Evolutionary conservation across 305 asterid genomes (phyloP), one percentile per base, ranked within the genome.

Genomic region (Striga hermonthica): DNA sequence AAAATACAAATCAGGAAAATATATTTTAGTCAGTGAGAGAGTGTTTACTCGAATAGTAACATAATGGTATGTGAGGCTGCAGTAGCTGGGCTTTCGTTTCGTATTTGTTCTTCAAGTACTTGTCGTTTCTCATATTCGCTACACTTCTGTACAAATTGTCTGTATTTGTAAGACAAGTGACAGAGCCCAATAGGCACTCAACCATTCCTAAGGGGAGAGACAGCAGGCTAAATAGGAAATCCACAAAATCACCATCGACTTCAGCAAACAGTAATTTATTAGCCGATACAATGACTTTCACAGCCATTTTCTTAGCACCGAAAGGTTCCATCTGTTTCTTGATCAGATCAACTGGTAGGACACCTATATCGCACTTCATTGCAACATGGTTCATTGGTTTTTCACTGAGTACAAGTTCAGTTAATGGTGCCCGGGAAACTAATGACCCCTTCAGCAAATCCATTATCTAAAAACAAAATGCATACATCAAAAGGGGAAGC

Each of bases 361-460:
- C 1, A 9, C 4, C 53, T 4, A 4, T 10, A 1, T 47, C 53
- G 14, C 5, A 47, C 5, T 47, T 39, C 8, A 8, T 5, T 3
- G 44, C 44, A 8, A 39, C 44, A 39, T 5, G 3, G 31, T 50
- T 9, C 9, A 50, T 3, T 31, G 1, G 6, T 15, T 35, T 8
- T n/a, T 12, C 52, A 3, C 14, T 3, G 37, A 53, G 66, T 8
- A 66, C 9, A n/a, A 67, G 36, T n/a, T 67, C 66, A 6, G 72
- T 37, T 9, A 55, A 28, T 1, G 57, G 66, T 55, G 60, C 31
- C 9, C 10, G 1, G 11, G 70, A 70, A 8, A 63, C 0, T 4
- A 70, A 50, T 0, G 75, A 70, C 11, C 60, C 38, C 70, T 34
- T 37, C 11, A 70, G 64, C 64, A 70, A 57, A 31, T 45, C 54